These are phyloP conservation scores for Leccinum sublutescens DNA, from an alignment of 768 basidiomycete genomes.

Conservation along the genomic window DNA sequence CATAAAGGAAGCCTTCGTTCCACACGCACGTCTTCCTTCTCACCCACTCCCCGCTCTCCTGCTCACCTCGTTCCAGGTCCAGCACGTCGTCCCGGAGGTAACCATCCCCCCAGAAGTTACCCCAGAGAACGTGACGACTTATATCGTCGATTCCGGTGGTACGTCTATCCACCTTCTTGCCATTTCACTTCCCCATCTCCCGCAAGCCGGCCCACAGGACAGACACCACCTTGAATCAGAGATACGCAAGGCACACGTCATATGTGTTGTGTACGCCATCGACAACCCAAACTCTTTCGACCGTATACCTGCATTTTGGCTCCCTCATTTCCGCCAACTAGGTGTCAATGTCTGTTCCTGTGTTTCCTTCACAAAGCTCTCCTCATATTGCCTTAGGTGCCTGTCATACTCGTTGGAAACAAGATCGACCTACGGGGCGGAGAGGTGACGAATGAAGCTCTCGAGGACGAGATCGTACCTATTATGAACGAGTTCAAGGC, in stretches of 20 bases:
- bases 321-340: slow-evolving; percentile 90
- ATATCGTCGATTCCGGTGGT: slow-evolving; percentile 98
- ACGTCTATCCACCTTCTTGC: slow-evolving; percentile 27
- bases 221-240: slow-evolving; percentile 88
- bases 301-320: slow-evolving; percentile 97
- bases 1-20: slow-evolving; percentile 93
- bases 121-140: slow-evolving; percentile 96
- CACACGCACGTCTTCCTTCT: slow-evolving; percentile 57
- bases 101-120: slow-evolving; percentile 98
- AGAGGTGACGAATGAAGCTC: slow-evolving; percentile 87
- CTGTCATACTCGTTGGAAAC: slow-evolving; percentile 96
- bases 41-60: neutral
- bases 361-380: neutral
- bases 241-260: slow-evolving; percentile 96
- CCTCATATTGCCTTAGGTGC: slow-evolving; percentile 55
- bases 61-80: slow-evolving; percentile 57
- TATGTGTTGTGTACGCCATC: slow-evolving; percentile 95
- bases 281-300: slow-evolving; percentile 97
- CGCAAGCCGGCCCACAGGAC: slow-evolving; percentile 79
- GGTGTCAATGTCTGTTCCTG: slow-evolving; percentile 81
- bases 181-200: slow-evolving; percentile 7
- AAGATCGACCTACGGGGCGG: slow-evolving; percentile 96
- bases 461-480: slow-evolving; percentile 93
- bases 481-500: slow-evolving; percentile 99
- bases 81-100: slow-evolving; percentile 93